Percentiles rank a stretch among this genome's conserved stretches.
These are phyloP conservation scores for Podila verticillata DNA, from an alignment of 192 early-diverging fungal genomes.

Conservation along the genomic window DNA sequence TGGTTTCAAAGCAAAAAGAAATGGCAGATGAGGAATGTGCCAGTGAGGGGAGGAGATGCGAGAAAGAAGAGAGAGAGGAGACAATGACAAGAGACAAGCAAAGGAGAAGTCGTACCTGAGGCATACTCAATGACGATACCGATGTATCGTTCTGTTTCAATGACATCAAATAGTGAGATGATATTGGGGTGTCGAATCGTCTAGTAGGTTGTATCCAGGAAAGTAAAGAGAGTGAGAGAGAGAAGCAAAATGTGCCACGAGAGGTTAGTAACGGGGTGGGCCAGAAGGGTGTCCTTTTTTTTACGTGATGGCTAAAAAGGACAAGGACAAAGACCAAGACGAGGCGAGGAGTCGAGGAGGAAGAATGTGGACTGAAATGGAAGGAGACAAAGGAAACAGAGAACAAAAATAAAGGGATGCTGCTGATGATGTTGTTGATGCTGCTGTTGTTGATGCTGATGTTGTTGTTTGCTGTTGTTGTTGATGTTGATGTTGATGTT, in stretches of 20 bases:
- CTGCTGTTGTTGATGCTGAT: no score
- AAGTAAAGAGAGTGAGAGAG: background rate
- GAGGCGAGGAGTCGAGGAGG: background rate
- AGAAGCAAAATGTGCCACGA: conserved; percentile 9
- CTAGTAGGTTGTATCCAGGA: conserved; percentile 52
- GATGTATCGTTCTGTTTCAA: conserved; percentile 96
- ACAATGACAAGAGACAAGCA: background rate
- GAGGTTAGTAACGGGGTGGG: background rate
- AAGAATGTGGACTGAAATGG: background rate
- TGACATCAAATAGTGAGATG: conserved; percentile 92
- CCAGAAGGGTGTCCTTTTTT: no score
- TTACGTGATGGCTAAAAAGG: background rate
- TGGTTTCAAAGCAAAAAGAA: conserved; percentile 3
- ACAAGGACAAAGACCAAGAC: background rate
- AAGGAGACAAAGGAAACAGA: background rate
- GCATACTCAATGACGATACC: conserved; percentile 98
- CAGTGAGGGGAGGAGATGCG: background rate
- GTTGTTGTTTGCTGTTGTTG: no score
- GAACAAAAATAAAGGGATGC: background rate
- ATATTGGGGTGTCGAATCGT: conserved; percentile 91
- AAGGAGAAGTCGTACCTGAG: conserved; percentile 63
- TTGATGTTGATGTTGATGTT: no score
- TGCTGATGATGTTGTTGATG: no score
- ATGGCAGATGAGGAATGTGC: conserved; percentile 2
- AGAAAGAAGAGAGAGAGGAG: background rate